Conservation (phyloP, 768 basidiomycete species). For the Coprinopsis sp. region DNA sequence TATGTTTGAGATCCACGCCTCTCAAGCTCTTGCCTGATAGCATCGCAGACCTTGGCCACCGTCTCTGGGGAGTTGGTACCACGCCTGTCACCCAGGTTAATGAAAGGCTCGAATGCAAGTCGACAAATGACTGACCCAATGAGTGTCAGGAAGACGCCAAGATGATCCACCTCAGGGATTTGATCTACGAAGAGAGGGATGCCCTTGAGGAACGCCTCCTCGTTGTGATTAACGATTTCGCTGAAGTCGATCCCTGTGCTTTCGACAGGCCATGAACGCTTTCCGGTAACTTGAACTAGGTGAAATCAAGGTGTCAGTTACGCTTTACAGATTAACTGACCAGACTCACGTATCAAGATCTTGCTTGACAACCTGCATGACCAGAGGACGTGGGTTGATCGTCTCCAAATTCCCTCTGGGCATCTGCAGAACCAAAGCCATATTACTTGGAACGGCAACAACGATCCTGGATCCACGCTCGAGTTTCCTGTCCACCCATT, state of each 20-base stretch:
- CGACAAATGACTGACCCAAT: conserved; percentile 54
- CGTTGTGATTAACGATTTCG: conserved; percentile 78
- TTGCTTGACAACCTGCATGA: conserved; percentile 75
- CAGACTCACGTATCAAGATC: conserved; percentile 69
- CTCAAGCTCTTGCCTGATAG: conserved; percentile 69
- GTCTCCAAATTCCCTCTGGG: conserved; percentile 96
- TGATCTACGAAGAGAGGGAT: conserved; percentile 75
- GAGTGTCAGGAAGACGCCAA: conserved; percentile 87
- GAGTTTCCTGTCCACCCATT: conserved; percentile 72
- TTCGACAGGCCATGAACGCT: conserved; percentile 87
- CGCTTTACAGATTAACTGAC: background rate
- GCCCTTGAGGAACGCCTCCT: conserved; percentile 56
- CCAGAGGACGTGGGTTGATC: conserved; percentile 86
- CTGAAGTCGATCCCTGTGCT: conserved; percentile 92
- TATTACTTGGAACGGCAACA: conserved; percentile 77
- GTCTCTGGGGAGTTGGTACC: conserved; percentile 53
- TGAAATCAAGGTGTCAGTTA: background rate
- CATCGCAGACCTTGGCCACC: conserved; percentile 71
- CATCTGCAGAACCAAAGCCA: conserved; percentile 95
- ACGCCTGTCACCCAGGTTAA: conserved; percentile 38
- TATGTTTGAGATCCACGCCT: conserved; percentile 65
- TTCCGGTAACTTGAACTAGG: conserved; percentile 72
- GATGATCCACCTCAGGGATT: conserved; percentile 82
- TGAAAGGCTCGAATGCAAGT: background rate
- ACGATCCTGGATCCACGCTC: conserved; percentile 92